Percentiles rank a stretch among this genome's conserved stretches.
phyloP scores from a whole-genome alignment of 2,329 filamentous ascomycete genomes.

The Aspergillus oerlinghausenensis region DNA sequence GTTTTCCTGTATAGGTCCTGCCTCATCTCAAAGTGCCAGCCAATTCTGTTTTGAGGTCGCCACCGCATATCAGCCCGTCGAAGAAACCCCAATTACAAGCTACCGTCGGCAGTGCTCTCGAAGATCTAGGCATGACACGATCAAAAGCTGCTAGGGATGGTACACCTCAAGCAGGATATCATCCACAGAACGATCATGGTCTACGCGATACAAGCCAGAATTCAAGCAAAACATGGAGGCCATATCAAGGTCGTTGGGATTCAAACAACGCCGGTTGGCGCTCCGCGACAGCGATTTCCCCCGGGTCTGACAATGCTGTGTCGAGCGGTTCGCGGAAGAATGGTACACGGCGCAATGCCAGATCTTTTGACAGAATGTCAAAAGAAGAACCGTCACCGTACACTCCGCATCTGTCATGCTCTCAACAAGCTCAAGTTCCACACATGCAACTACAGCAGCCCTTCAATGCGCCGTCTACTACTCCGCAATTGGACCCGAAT shows the following conservation, averaged over 20 bases:
- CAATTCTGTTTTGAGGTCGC: neutral
- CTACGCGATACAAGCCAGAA: neutral
- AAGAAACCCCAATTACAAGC: neutral
- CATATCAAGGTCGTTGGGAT: conserved; percentile 17
- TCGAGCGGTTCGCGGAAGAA: neutral
- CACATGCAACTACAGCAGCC: neutral
- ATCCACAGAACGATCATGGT: neutral
- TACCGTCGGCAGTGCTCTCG: neutral
- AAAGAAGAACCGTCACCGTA: conserved; percentile 1
- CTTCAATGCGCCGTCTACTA: neutral
- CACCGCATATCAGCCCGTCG: neutral
- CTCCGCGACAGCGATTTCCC: neutral
- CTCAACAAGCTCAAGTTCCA: neutral
- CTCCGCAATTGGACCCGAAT: conserved; percentile 1
- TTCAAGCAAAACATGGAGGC: conserved; percentile 13
- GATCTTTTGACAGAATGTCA: neutral
- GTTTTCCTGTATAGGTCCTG: neutral
- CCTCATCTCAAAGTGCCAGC: neutral
- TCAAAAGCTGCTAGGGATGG: conserved; percentile 1
- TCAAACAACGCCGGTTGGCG: conserved; percentile 6
- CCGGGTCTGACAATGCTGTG: neutral
- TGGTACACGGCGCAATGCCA: conserved; percentile 1
- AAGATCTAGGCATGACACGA: conserved; percentile 4
- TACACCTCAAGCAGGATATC: conserved; percentile 3
- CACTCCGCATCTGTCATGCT: neutral